Conservation (phyloP, 805 yeast species). For the Teunomyces cretensis region DNA sequence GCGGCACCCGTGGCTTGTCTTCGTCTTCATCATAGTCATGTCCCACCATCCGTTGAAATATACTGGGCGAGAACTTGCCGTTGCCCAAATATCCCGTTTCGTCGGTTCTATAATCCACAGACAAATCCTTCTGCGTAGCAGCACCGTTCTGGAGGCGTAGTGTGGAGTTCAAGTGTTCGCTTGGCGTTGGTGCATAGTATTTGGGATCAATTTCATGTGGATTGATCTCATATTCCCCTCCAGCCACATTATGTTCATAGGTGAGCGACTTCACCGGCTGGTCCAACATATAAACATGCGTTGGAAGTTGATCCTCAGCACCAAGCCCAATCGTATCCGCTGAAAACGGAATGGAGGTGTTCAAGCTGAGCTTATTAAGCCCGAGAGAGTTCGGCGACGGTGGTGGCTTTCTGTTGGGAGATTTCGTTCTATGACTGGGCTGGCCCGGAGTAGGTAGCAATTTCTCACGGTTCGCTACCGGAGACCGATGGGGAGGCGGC, state of each 20-base stretch:
- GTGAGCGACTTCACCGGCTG: slow-evolving; percentile 33
- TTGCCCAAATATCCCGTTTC: slow-evolving; percentile 43
- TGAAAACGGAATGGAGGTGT: slow-evolving; percentile 38
- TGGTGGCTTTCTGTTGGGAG: slow-evolving; percentile 26
- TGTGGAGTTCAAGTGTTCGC: slow-evolving; percentile 33
- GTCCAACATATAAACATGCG: slow-evolving; percentile 36
- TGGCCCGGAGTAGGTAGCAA: neutral
- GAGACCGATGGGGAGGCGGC: slow-evolving; percentile 22
- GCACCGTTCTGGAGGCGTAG: slow-evolving; percentile 23
- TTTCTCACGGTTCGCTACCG: neutral
- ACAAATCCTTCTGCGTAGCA: slow-evolving; percentile 15
- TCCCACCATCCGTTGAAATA: slow-evolving; percentile 12
- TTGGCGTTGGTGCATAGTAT: slow-evolving; percentile 55
- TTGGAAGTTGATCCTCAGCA: slow-evolving; percentile 27
- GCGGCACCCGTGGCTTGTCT: slow-evolving; percentile 42
- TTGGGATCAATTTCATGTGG: slow-evolving; percentile 78
- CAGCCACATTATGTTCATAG: slow-evolving; percentile 12
- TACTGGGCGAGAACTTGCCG: slow-evolving; percentile 25
- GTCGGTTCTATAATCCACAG: slow-evolving; percentile 28
- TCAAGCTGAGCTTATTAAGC: neutral
- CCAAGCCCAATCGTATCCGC: slow-evolving; percentile 43
- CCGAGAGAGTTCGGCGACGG: neutral
- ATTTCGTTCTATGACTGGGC: neutral
- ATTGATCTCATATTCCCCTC: slow-evolving; percentile 57
- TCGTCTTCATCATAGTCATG: slow-evolving; percentile 8